Evolutionary conservation across 495 filamentous ascomycete species (phyloP), one percentile per base, ranked within the genome.

Genomic region (Podospora didyma): DNA sequence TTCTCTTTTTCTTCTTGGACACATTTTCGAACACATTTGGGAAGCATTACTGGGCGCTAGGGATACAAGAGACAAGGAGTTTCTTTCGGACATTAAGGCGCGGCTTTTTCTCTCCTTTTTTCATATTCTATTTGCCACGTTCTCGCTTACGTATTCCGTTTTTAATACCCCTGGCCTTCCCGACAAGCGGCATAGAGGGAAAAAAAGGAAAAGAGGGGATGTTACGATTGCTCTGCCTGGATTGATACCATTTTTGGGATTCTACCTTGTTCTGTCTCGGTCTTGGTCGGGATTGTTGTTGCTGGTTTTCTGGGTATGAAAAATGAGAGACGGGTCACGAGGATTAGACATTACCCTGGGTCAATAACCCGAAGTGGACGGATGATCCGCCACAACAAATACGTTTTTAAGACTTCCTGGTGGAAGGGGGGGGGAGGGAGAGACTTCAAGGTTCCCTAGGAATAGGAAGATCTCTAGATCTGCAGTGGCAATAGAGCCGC

Each of bases 301-400:
- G n/a, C n/a, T n/a, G n/a, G n/a, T 60, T 61, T 55, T 51, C 51
- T 49, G 14, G 42, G 55, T 45, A 59, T 56, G 55, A 61, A 56
- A 61, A 60, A 55, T 37, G 57, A 52, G 49, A 46, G 51, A 57
- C 45, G 55, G 54, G 60, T 46, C 22, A 61, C 21, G 49, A 56
- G 56, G 34, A 59, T 51, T 58, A 68, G 62, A 67, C 58, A 65
- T 44, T 60, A 60, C 62, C 62, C 60, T 60, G 65, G 65, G 65
- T 58, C 65, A 68, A 68, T 53, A 65, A 55, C 65, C 65, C 65
- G 47, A 54, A 49, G 58, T 54, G 50, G 21, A 16, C 37, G 20
- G 54, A 54, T 51, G 21, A 23, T 24, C 20, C 14, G 46, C n/a
- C 44, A 22, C 22, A 35, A 16, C 45, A 23, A 45, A 47, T 54